Percentiles rank a stretch among this genome's conserved stretches.
phyloP scores from a whole-genome alignment of 2,329 filamentous ascomycete species.

The Exserohilum rostratum region DNA sequence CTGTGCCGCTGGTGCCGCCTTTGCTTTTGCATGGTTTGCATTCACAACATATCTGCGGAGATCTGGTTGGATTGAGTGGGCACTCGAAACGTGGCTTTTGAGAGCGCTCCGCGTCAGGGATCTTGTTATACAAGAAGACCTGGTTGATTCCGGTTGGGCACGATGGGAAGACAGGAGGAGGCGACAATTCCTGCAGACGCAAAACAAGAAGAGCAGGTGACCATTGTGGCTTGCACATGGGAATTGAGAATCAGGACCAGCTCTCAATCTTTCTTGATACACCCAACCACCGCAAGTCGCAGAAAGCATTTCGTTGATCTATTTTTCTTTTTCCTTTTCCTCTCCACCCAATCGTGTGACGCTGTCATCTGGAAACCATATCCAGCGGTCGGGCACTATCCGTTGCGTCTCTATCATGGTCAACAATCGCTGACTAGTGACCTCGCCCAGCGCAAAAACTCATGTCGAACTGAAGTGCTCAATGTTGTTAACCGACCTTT shows the following conservation, averaged over 20 bases:
- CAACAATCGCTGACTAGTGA: background rate
- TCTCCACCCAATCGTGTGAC: too few species aligned
- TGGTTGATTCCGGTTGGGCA: constrained; percentile 91
- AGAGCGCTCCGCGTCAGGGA: constrained; percentile 77
- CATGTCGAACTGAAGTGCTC: constrained; percentile 6
- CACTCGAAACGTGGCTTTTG: constrained; percentile 68
- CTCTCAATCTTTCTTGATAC: too few species aligned
- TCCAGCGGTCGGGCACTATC: background rate
- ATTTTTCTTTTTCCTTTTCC: too few species aligned
- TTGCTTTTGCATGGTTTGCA: constrained; percentile 79
- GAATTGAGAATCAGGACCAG: too few species aligned
- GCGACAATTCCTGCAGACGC: constrained; percentile 27
- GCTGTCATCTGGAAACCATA: too few species aligned
- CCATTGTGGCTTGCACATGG: background rate
- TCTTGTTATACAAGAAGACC: constrained; percentile 83
- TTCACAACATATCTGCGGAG: constrained; percentile 70
- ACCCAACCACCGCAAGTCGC: too few species aligned
- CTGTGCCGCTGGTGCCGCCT: constrained; percentile 69
- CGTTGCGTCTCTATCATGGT: background rate
- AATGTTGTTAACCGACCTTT: background rate
- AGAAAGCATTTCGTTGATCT: too few species aligned
- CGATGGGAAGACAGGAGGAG: constrained; percentile 72
- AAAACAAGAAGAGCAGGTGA: constrained; percentile 36
- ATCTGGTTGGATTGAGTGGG: constrained; percentile 74
- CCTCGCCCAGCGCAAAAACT: background rate